Base-by-base conservation (phyloP, 2,329 filamentous ascomycete genomes). In the Talaromyces sp. region DNA sequence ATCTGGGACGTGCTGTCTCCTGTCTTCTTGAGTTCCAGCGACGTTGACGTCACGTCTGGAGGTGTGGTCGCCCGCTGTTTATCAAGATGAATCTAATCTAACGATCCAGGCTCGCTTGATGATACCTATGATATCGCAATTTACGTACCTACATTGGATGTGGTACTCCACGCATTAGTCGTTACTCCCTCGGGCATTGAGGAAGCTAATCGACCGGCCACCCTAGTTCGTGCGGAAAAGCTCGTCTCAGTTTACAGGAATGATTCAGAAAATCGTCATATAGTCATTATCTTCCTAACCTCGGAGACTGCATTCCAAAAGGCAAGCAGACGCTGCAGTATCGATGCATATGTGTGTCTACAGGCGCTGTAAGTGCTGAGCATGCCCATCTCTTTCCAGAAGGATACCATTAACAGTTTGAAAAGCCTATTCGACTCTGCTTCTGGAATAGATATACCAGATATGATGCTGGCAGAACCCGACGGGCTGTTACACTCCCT, bases 1-100 rank as follows among this genome's bases (percentile, higher is more conserved):
- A 68, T 76, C 31, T 77, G 74, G 70, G 65, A 65, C 15, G 59
- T 63, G 22, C 60, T 72, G 10, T 63, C 58, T 9, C 67, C 65
- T 31, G 39, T 63, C 22, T 52, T 63, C 22, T 52, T 71, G 11
- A 57, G 53, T 15, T 53, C 57, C 13, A 28, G 45, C 25, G 45
- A 56, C 19, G 59, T 57, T 5, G 25, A 56, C 9, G 22, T 53
- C 25, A 59, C 28, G 31, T 50, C 68, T 2, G 52, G 63, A 66
- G 67, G 69, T 71, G 37, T 33, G 22, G 31, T 21, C 53, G 15
- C 10, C 19, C 48, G 25, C 10, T 6, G 13, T 10, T 35, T 8
- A 11, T 8, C 5, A 17, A n/a, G 11, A n/a, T 6, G 19, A 5
- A 17, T 8, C 36, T 2, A 45, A 10, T 39, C 9, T 52, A 39